A percentile compares a stretch with the other conserved stretches of the same genome.
These are phyloP conservation scores for Cucumis cinereus DNA, from an alignment of 306 rosid species.

Conservation along the genomic window DNA sequence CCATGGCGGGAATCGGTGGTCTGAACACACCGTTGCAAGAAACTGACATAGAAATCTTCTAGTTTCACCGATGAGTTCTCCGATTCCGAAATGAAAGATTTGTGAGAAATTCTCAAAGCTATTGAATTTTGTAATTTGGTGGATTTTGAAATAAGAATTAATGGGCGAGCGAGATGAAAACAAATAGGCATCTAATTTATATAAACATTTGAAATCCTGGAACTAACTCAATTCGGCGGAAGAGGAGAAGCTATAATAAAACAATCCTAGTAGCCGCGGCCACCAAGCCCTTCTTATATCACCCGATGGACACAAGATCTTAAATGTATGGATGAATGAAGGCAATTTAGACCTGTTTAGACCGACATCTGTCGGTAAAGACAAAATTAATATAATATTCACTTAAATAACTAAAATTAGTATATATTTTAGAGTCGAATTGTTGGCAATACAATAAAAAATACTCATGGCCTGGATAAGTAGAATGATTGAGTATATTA, in stretches of 20 bases:
- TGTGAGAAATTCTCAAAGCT: conserved; percentile 1
- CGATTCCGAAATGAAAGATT: conserved; percentile 6
- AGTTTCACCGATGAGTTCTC: conserved; percentile 1
- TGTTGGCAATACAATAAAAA: too few relatives aligned
- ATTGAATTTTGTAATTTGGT: conserved; percentile 2
- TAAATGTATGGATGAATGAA: too few relatives aligned
- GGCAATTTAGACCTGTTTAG: too few relatives aligned
- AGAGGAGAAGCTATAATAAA: background rate
- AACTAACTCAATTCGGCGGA: background rate
- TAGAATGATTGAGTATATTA: too few relatives aligned
- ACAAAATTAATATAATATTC: too few relatives aligned
- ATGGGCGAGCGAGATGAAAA: background rate
- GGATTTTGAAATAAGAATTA: background rate
- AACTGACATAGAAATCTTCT: conserved; percentile 25
- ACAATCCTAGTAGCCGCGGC: background rate
- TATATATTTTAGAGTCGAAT: too few relatives aligned
- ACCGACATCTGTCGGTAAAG: too few relatives aligned
- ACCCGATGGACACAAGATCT: too few relatives aligned
- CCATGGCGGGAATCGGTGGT: conserved; percentile 29
- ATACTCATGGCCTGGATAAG: too few relatives aligned
- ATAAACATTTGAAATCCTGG: background rate
- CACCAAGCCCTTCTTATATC: background rate
- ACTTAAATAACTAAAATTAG: background rate
- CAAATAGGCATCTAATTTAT: background rate
- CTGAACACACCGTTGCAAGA: conserved; percentile 25